Base-by-base conservation (phyloP, 805 yeast genomes). In the Kregervanrija fluxuum region DNA sequence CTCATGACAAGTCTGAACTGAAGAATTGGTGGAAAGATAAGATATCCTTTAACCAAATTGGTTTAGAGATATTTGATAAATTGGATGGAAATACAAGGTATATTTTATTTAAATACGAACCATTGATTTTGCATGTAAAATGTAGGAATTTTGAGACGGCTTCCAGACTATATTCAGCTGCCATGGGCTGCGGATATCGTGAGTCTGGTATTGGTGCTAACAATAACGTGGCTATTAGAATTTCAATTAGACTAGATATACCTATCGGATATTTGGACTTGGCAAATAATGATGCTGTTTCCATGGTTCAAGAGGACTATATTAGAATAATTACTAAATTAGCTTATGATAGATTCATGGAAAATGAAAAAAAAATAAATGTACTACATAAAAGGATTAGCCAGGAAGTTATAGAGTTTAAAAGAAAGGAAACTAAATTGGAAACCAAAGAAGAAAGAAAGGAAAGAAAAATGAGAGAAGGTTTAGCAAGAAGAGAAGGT, bases 201-300 rank as follows among this genome's bases (percentile, higher is more conserved):
- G 96, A 88, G 61, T 74, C 86, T 30, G 96, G 96, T 1, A 85
- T 88, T 38, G 95, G 95, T 8, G 71, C 80, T 30, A 85, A 87
- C 54, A 76, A 79, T 52, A 69, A 82, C 11, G 95, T 88, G 6
- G 96, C 89, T 0, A 75, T 88, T 14, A 69, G 96, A 50, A 83
- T 79, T 1, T 79, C 87, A 4, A 79, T 88, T 46, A 77, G 77
- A 49, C 60, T 88, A 17, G 95, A 88, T 57, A 70, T 81, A 0
- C 96, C 96, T 1, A 75, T 87, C 31, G 96, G 90, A 0, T 76
- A 64, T 52, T 60, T 72, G 11, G 57, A 64, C 15, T 2, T 22
- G 28, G 66, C 64, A 4, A 54, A 48, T 1, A 54, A 52, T 1
- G 63, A 63, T 1, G 45, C 55, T 1, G 5, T 43, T 1, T 53